Base-by-base conservation (phyloP, 2,329 filamentous ascomycete genomes). In the Penicillium aurantiogriseum region DNA sequence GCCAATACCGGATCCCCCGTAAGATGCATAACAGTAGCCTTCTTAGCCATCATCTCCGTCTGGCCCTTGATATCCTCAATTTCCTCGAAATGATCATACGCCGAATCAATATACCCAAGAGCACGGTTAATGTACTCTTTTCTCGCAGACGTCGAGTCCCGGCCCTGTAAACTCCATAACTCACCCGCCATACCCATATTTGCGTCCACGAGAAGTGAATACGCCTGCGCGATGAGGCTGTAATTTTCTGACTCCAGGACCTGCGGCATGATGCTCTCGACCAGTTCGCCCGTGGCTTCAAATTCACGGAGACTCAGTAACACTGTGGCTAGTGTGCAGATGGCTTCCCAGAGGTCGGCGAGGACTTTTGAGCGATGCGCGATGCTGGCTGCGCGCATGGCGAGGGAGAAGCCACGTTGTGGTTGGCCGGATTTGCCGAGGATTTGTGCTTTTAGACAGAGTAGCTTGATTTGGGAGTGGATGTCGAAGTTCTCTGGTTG, bases 11-110 rank as follows among this genome's bases (percentile, higher is more conserved):
- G 73, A 64, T 92, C 88, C 0, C 88, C 89, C 8, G 84, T 80
- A 46, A 88, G 77, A 71, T 87, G 86, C 79, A 90, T 89, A 50
- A 95, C 83, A 50, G 86, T 86, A 4, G 89, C 88, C 75, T 91
- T 92, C 79, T 94, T 94, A 21, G 88, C 88, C 77, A 92, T 83
- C 79, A 90, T 86, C 73, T 92, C 88, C 68, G 90, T 88, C 74
- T 90, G 88, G 53, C 85, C 86, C n/a, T 79, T 76, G 15, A 87
- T 76, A 69, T 90, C 89, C 69, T 90, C 86, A 15, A 91, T 78
- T 46, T 79, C 81, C 42, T 85, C 83, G 70, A 85, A 95, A 60
- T 87, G 83, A 53, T 75, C 77, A 63, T 87, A 85, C 0, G 88
- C 84, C 59, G 79, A 82, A 54, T 88, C 85, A 47, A 90, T 80